A percentile compares a stretch with the other conserved stretches of the same genome.
These are phyloP conservation scores for Vigna radiata DNA, from an alignment of 306 rosid genomes.

Conservation along the genomic window DNA sequence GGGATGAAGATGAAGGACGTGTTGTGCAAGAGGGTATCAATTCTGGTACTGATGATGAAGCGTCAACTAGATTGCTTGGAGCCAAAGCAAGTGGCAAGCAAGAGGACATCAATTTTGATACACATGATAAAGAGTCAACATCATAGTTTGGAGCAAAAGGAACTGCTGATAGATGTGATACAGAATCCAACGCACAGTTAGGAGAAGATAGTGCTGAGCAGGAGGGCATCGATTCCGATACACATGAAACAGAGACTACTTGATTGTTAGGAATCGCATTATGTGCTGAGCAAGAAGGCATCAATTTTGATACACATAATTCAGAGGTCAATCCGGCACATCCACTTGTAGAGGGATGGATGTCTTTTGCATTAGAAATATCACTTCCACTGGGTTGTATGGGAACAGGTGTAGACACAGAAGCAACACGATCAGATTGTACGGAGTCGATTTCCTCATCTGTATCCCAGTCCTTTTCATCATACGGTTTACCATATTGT, in stretches of 20 bases:
- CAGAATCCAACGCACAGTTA: slow-evolving; percentile 27
- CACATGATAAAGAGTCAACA: slow-evolving; percentile 39
- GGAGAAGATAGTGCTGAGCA: slow-evolving; percentile 34
- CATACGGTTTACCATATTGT: slow-evolving; percentile 83
- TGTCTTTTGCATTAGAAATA: slow-evolving; percentile 40
- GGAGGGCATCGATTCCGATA: slow-evolving; percentile 48
- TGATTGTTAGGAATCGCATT: neutral
- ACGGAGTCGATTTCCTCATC: slow-evolving; percentile 54
- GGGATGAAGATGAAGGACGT: neutral
- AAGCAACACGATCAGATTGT: slow-evolving; percentile 42
- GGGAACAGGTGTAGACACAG: slow-evolving; percentile 19
- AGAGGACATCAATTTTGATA: slow-evolving; percentile 46
- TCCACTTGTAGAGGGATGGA: slow-evolving; percentile 37
- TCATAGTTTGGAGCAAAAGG: slow-evolving; percentile 41
- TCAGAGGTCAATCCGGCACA: slow-evolving; percentile 32
- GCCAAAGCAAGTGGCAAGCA: slow-evolving; percentile 21
- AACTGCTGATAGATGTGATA: slow-evolving; percentile 44
- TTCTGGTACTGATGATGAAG: slow-evolving; percentile 45
- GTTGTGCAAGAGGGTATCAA: slow-evolving; percentile 30
- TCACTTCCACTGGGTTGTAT: slow-evolving; percentile 25
- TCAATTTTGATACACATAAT: slow-evolving; percentile 47
- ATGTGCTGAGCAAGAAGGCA: slow-evolving; percentile 13
- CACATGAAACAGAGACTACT: slow-evolving; percentile 14
- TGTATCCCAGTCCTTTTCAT: slow-evolving; percentile 70
- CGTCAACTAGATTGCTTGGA: slow-evolving; percentile 37